phyloP scores from a whole-genome alignment of 2,329 filamentous ascomycete genomes.

The Ascochyta rabiei region DNA sequence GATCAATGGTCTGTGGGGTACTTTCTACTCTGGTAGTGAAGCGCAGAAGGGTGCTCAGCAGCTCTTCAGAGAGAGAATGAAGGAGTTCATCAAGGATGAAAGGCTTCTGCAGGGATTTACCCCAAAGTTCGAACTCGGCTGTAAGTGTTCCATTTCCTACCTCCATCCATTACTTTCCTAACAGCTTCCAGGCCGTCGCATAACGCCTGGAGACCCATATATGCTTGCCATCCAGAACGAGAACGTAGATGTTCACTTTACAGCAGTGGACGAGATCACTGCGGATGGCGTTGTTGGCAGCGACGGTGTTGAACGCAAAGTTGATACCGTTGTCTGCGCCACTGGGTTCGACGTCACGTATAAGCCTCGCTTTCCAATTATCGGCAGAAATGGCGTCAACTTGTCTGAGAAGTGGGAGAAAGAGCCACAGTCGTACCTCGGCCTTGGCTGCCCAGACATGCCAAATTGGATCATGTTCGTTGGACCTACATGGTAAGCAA shows the following conservation, averaged over 20 bases:
- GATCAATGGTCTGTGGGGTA: slow-evolving; percentile 56
- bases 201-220: slow-evolving; percentile 59
- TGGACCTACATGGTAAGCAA: slow-evolving; percentile 28
- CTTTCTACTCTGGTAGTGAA: slow-evolving; percentile 53
- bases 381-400: slow-evolving; percentile 48
- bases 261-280: slow-evolving; percentile 52
- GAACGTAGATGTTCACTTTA: slow-evolving; percentile 60
- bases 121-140: slow-evolving; percentile 55
- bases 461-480: slow-evolving; percentile 24
- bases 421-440: slow-evolving; percentile 48
- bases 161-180: background rate
- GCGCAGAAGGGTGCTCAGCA: slow-evolving; percentile 49
- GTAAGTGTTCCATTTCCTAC: slow-evolving; percentile 23
- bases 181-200: slow-evolving; percentile 40
- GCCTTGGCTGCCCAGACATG: slow-evolving; percentile 35
- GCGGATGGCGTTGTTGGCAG: slow-evolving; percentile 52
- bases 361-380: slow-evolving; percentile 49
- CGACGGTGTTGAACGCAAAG: slow-evolving; percentile 49
- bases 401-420: slow-evolving; percentile 49
- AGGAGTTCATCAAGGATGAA: slow-evolving; percentile 59
- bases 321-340: slow-evolving; percentile 45
- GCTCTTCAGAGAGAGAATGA: slow-evolving; percentile 53
- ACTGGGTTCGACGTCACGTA: slow-evolving; percentile 54
- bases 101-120: slow-evolving; percentile 56
- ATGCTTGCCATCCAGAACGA: slow-evolving; percentile 57